phyloP scores from a whole-genome alignment of 805 yeast species.

The Kazachstania bromeliacearum region DNA sequence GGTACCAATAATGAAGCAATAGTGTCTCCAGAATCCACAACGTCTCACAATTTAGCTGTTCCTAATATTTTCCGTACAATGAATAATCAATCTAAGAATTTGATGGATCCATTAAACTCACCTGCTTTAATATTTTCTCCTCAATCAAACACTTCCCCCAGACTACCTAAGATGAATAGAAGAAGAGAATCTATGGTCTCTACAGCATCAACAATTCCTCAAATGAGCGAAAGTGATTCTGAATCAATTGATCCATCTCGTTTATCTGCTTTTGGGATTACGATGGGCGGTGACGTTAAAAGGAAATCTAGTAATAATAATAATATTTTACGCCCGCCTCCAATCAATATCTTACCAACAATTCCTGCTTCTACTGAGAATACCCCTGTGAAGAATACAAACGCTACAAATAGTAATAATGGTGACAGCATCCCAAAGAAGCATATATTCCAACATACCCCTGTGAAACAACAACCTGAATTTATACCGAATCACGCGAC shows the following conservation, averaged over 20 bases:
- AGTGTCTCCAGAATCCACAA: slow-evolving; percentile 1
- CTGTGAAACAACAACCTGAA: slow-evolving; percentile 10
- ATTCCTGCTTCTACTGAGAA: slow-evolving; percentile 25
- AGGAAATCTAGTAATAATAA: neutral
- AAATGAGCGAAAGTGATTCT: slow-evolving; percentile 12
- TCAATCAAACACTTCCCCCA: slow-evolving; percentile 4
- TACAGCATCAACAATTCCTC: slow-evolving; percentile 28
- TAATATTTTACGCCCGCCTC: slow-evolving; percentile 9
- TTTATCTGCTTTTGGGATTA: slow-evolving; percentile 14
- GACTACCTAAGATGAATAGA: slow-evolving; percentile 13
- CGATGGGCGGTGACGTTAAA: neutral
- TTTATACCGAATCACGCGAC: neutral
- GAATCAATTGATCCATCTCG: slow-evolving; percentile 3
- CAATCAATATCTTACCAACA: slow-evolving; percentile 17
- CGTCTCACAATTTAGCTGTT: no score
- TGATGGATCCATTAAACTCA: slow-evolving; percentile 4
- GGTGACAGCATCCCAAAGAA: slow-evolving; percentile 18
- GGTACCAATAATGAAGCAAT: neutral
- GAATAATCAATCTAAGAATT: neutral
- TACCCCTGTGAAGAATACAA: slow-evolving; percentile 14
- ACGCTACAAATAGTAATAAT: neutral
- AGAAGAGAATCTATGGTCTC: slow-evolving; percentile 23
- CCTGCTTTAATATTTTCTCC: slow-evolving; percentile 5
- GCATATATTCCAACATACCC: slow-evolving; percentile 25
- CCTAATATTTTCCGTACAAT: no score